Evolutionary conservation across 805 yeast genomes (phyloP), one percentile per base, ranked within the genome.

Genomic region (Candida coquimbonensis): DNA sequence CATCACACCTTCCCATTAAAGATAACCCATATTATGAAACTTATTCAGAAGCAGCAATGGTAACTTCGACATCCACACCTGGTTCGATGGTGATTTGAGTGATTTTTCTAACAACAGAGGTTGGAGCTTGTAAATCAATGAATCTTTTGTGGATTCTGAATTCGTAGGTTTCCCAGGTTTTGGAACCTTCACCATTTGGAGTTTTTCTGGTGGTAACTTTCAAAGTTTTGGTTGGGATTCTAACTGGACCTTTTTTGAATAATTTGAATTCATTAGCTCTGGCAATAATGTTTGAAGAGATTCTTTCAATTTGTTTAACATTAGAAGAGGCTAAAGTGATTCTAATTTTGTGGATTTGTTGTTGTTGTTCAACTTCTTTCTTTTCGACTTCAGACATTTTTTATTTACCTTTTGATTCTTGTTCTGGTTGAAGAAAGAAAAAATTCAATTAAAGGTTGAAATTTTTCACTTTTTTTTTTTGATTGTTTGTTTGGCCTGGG

Each of bases 111-210:
- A 91, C 96, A 61, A 81, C 73, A 57, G 79, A 76, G 68, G 96
- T 87, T 74, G 97, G 96, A 60, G 98, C 96, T 77, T 87, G 91
- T 74, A 93, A 82, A 79, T 90, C 96, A 69, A 93, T 88, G 75
- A 88, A 85, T 79, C 99, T 90, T 95, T 93, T 93, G 96, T 93
- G 99, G 82, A 93, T 89, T 86, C 97, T 91, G 96, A 93, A 86
- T 82, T 93, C 99, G 76, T 83, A 93, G 66, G 95, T 79, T 73
- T 93, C 99, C 97, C 97, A 93, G 67, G 99, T 93, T 91, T 93
- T 93, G 65, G 99, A 93, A 93, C 99, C 99, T 81, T 93, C 97
- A 93, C 99, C 99, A 76, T 95, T 95, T 69, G 99, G 99, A 70
- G 99, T 86, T 90, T 93, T 93, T 87, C 99, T 89, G 87, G 99